Evolutionary conservation across 2,329 filamentous ascomycete genomes (phyloP).

Genomic region (Myriosclerotinia curreyana): DNA sequence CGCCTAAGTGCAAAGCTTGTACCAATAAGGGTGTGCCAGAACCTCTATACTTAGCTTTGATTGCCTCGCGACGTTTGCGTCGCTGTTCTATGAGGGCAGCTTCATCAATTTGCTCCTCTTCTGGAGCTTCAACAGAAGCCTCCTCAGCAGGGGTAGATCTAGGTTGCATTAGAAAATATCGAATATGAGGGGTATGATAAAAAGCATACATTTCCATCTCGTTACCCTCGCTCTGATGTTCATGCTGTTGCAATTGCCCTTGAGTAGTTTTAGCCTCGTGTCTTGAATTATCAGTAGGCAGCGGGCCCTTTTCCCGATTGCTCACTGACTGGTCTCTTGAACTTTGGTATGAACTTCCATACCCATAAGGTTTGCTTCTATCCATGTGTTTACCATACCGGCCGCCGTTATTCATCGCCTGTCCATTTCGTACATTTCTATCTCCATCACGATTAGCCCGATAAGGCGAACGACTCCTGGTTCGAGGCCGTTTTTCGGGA

Average conservation of each 20-base stretch:
- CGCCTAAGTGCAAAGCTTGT: conserved; percentile 49
- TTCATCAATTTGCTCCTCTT: conserved; percentile 68
- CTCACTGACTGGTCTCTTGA: conserved; percentile 59
- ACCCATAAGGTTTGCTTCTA: conserved; percentile 33
- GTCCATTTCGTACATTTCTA: conserved; percentile 28
- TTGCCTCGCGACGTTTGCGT: conserved; percentile 77
- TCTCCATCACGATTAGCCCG: conserved; percentile 39
- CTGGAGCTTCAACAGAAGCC: conserved; percentile 44
- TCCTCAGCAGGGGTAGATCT: conserved; percentile 34
- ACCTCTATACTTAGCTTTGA: conserved; percentile 74
- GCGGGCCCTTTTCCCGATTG: conserved; percentile 59
- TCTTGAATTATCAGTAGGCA: conserved; percentile 57
- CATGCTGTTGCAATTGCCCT: conserved; percentile 54
- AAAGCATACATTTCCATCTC: conserved; percentile 43
- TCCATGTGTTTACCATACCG: conserved; percentile 26
- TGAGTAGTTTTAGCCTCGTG: conserved; percentile 66
- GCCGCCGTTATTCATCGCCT: conserved; percentile 29
- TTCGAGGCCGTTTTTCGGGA: conserved; percentile 53
- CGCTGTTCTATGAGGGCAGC: conserved; percentile 81
- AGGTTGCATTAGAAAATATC: conserved; percentile 26
- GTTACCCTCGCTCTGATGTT: conserved; percentile 41
- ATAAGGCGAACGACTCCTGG: conserved; percentile 50
- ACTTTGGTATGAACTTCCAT: conserved; percentile 47
- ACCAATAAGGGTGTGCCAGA: conserved; percentile 71
- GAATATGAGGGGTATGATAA: background rate